These are phyloP conservation scores for Panaeolus papilionaceus DNA, from an alignment of 768 basidiomycete genomes.

Conservation along the genomic window DNA sequence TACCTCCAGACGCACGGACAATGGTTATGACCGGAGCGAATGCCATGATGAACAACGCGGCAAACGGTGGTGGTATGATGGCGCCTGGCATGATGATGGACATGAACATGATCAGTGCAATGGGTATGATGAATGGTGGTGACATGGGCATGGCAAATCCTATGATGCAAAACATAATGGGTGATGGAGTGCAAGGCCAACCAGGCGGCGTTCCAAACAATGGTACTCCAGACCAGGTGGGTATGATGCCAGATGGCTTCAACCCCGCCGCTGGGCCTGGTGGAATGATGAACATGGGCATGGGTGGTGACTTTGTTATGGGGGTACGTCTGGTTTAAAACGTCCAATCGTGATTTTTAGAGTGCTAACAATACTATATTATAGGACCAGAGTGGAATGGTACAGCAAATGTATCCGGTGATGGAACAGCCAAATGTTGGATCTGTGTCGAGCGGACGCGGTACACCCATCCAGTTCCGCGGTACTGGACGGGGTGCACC, in stretches of 20 bases:
- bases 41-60: conserved; percentile 76
- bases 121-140: conserved; percentile 54
- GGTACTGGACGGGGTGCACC: conserved; percentile 40
- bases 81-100: conserved; percentile 79
- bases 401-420: conserved; percentile 70
- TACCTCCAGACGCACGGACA: conserved; percentile 82
- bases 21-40: conserved; percentile 89
- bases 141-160: conserved; percentile 66
- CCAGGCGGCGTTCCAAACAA: conserved; percentile 41
- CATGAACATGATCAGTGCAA: conserved; percentile 56
- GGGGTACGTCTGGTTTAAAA: conserved; percentile 59
- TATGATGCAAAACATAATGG: conserved; percentile 63
- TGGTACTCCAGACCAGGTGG: conserved; percentile 50
- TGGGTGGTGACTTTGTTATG: conserved; percentile 73
- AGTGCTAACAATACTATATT: conserved; percentile 14
- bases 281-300: conserved; percentile 72
- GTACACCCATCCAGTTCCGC: conserved; percentile 44
- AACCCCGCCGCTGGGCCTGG: conserved; percentile 47
- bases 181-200: conserved; percentile 41
- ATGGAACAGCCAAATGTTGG: conserved; percentile 62
- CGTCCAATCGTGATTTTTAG: conserved; percentile 31
- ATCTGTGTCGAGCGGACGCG: conserved; percentile 49
- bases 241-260: conserved; percentile 58
- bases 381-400: conserved; percentile 66
- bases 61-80: conserved; percentile 61